Conservation (phyloP, 2,329 filamentous ascomycete species). For the Aureobasidium vineae region DNA sequence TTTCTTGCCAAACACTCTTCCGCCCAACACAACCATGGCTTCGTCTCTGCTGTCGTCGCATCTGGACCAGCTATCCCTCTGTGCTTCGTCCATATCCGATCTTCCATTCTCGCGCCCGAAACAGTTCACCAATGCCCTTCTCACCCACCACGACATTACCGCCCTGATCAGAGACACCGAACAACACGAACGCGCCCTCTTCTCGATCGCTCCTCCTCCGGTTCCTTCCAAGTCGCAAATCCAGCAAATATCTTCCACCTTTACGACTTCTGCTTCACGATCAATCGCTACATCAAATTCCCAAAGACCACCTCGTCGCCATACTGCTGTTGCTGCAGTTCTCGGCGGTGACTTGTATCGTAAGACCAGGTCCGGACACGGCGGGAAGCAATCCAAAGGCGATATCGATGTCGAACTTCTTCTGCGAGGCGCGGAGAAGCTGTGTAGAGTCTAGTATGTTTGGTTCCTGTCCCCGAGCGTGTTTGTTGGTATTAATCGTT, state of each 20-base stretch:
- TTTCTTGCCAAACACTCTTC: background rate
- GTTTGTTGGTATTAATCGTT: background rate
- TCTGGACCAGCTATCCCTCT: slow-evolving; percentile 52
- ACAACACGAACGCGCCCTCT: slow-evolving; percentile 88
- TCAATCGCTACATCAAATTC: slow-evolving; percentile 39
- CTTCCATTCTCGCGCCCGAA: slow-evolving; percentile 76
- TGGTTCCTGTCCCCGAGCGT: background rate
- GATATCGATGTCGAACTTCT: slow-evolving; percentile 86
- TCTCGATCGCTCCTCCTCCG: slow-evolving; percentile 77
- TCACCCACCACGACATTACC: slow-evolving; percentile 88
- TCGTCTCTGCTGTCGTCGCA: slow-evolving; percentile 48
- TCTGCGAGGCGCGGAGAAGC: slow-evolving; percentile 81
- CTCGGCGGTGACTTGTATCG: slow-evolving; percentile 84
- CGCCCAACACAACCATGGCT: slow-evolving; percentile 14
- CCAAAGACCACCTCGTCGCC: slow-evolving; percentile 59
- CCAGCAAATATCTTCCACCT: slow-evolving; percentile 24
- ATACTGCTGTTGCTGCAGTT: slow-evolving; percentile 86
- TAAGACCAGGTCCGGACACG: slow-evolving; percentile 61
- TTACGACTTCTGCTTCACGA: slow-evolving; percentile 44
- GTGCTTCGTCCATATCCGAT: slow-evolving; percentile 49
- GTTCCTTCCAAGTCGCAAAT: slow-evolving; percentile 43
- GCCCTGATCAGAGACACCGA: slow-evolving; percentile 93
- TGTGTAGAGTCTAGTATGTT: slow-evolving; percentile 76
- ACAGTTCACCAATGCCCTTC: slow-evolving; percentile 90
- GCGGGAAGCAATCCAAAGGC: slow-evolving; percentile 50